Evolutionary conservation across 1,284 basidiomycete genomes (phyloP).

Genomic region (Porodaedalea pini): DNA sequence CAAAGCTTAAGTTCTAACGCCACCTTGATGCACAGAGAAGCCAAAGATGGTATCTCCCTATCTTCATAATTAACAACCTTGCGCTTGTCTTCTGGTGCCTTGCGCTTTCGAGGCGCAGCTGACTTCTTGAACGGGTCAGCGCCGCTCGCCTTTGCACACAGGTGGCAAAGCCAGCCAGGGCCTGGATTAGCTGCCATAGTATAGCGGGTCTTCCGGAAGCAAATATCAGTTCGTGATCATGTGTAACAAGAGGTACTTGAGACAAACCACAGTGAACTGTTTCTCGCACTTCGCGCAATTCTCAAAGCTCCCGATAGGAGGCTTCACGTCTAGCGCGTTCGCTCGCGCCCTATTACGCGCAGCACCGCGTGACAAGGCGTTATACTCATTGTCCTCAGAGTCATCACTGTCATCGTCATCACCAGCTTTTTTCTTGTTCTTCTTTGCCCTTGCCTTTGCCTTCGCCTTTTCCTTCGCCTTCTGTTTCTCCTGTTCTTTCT

Average conservation of each 20-base stretch:
- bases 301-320: slow-evolving; percentile 76
- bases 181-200: slow-evolving; percentile 69
- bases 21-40: slow-evolving; percentile 78
- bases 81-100: slow-evolving; percentile 56
- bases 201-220: slow-evolving; percentile 66
- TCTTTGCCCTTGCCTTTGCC: slow-evolving; percentile 40
- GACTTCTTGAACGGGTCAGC: slow-evolving; percentile 83
- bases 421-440: slow-evolving; percentile 44
- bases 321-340: slow-evolving; percentile 42
- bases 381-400: slow-evolving; percentile 48
- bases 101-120: slow-evolving; percentile 56
- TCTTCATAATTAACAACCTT: slow-evolving; percentile 69
- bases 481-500: slow-evolving; percentile 35
- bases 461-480: slow-evolving; percentile 37
- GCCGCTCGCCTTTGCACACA: slow-evolving; percentile 72
- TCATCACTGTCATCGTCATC: slow-evolving; percentile 45
- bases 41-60: slow-evolving; percentile 63
- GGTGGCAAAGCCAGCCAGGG: slow-evolving; percentile 76
- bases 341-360: slow-evolving; percentile 39
- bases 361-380: slow-evolving; percentile 44
- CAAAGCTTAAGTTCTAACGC: slow-evolving; percentile 12
- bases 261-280: slow-evolving; percentile 84
- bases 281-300: slow-evolving; percentile 80
- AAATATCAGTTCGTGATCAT: not conserved
- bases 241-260: not conserved